Evolutionary conservation across 2,329 filamentous ascomycete genomes (phyloP).

Genomic region (Tolypocladium nubicola): DNA sequence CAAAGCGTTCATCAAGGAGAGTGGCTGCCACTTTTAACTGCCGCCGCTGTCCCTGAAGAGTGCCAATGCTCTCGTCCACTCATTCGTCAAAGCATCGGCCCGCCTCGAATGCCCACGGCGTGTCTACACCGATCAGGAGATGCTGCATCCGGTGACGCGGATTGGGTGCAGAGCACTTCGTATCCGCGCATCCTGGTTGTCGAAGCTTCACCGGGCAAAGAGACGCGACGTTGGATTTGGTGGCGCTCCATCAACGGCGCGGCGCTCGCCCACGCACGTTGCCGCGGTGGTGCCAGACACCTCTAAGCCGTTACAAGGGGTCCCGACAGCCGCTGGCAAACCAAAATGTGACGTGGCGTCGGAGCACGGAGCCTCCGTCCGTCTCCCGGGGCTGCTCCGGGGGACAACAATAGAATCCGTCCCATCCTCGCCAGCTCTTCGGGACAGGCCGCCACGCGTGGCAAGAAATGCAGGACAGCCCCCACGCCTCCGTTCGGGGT

Average conservation of each 20-base stretch:
- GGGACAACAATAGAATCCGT: neutral
- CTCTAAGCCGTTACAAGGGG: neutral
- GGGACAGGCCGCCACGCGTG: neutral
- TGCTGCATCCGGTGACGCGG: neutral
- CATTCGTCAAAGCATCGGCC: neutral
- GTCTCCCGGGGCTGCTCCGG: neutral
- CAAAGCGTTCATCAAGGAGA: neutral
- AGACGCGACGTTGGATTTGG: neutral
- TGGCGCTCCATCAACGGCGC: neutral
- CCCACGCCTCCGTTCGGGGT: neutral
- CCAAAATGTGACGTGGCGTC: neutral
- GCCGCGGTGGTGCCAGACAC: neutral
- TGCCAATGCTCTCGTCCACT: neutral
- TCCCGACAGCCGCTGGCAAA: neutral
- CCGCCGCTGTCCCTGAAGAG: neutral
- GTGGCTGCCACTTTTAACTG: neutral
- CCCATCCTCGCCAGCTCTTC: neutral
- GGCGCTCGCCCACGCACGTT: neutral
- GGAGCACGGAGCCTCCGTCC: neutral
- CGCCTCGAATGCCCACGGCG: neutral
- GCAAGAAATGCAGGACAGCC: neutral
- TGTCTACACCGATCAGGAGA: neutral
- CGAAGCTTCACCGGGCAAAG: neutral
- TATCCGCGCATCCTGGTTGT: neutral
- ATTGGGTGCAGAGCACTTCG: neutral